phyloP scores from a whole-genome alignment of 2,329 filamentous ascomycete genomes.

The Aspergillus pseudotamarii region DNA sequence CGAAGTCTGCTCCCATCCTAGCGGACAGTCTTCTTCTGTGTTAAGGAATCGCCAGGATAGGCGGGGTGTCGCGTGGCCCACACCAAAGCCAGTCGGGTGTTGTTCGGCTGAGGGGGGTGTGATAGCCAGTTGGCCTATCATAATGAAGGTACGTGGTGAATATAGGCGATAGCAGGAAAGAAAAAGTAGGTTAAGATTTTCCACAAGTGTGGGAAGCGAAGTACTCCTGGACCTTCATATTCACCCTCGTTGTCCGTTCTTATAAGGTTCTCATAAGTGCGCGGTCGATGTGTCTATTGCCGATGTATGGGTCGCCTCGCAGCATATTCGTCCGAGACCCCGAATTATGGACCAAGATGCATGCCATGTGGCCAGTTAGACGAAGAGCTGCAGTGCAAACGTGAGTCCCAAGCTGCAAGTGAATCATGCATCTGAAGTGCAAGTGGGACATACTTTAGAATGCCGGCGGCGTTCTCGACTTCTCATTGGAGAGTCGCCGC shows the following conservation, averaged over 20 bases:
- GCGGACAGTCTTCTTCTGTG: conserved; percentile 3
- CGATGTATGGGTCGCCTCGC: not conserved
- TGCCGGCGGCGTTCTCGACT: conserved; percentile 3
- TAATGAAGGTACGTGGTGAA: not conserved
- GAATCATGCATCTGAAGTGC: not conserved
- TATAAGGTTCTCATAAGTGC: not conserved
- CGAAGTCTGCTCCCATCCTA: conserved; percentile 28
- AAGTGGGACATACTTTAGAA: not conserved
- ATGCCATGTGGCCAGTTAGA: not conserved
- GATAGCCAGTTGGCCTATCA: not conserved
- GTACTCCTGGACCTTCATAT: not conserved
- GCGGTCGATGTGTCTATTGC: not conserved
- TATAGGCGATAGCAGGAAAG: not conserved
- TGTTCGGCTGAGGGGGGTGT: conserved; percentile 5
- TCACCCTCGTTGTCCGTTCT: not conserved
- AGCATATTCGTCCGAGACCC: not conserved
- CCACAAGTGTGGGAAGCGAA: not conserved
- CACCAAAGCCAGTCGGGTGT: conserved; percentile 26
- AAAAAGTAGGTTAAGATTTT: not conserved
- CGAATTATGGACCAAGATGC: not conserved
- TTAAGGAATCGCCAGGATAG: conserved; percentile 31
- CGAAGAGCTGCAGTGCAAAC: not conserved
- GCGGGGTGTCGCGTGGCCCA: conserved; percentile 25
- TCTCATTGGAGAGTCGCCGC: conserved; percentile 5
- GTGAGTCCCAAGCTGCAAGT: not conserved